Evolutionary conservation across 495 filamentous ascomycete genomes (phyloP), one percentile per base, ranked within the genome.

Genomic region (Penicillium coffeae): DNA sequence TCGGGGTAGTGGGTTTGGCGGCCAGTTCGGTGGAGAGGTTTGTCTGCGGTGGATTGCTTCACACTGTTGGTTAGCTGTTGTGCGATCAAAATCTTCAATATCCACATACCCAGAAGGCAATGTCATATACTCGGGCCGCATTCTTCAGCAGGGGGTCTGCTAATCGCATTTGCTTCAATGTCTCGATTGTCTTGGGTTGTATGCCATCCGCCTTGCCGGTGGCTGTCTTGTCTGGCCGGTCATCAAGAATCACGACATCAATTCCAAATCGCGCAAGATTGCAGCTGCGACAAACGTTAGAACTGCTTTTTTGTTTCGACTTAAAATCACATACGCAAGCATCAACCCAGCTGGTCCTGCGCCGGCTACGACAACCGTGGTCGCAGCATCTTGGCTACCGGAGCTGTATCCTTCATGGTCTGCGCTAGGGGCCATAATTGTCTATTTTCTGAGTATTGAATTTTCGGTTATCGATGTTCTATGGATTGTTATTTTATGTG

Each of bases 191-290:
- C 45, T 87, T 86, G 47, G 85, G 85, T 50, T 89, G 86, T 46
- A 91, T 80, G 30, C 87, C 87, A 68, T 91, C 87, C 21, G 86
- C 87, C 22, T 85, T 83, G 9, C 86, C 87, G 1, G 86, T 88
- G 12, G 79, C 73, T 0, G 86, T 89, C 37, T 78, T 81, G 56
- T 82, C 79, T 4, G 79, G 67, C 20, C 84, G 77, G 59, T 89
- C 86, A 63, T 90, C 87, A 51, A 89, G 81, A 53, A 88, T 76
- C 50, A 81, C 78, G 27, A 84, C 79, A 45, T 74, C 79, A 60
- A 87, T 86, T 6, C 86, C 85, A 55, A 76, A 85, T 7, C 85
- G 82, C 43, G 74, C 76, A 15, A 88, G 71, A 51, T 87, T 83
- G 34, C 78, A 81, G 27, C 80, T 82, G 45, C 32, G 36, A 16